A percentile compares a stretch with the other conserved stretches of the same genome.
phyloP scores from a whole-genome alignment of 2,329 filamentous ascomycete genomes.

The Macroventuria anomochaeta region DNA sequence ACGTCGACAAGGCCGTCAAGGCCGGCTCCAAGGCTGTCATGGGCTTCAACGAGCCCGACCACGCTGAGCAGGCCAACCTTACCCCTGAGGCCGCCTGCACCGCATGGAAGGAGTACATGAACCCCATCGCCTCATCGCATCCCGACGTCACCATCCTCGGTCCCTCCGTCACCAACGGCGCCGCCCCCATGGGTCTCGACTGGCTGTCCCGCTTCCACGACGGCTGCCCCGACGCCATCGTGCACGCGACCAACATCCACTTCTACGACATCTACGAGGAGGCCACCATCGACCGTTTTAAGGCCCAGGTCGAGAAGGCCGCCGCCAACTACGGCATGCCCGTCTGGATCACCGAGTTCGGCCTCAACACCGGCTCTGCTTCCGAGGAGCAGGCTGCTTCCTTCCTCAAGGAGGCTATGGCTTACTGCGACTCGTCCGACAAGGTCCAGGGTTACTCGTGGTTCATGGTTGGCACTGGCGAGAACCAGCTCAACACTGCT shows the following conservation, averaged over 20 bases:
- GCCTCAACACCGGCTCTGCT: constrained; percentile 40
- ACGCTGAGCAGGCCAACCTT: constrained; percentile 43
- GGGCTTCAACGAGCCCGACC: constrained; percentile 51
- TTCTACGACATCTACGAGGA: constrained; percentile 47
- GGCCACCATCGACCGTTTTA: constrained; percentile 44
- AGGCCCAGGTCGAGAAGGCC: constrained; percentile 49
- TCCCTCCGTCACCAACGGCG: constrained; percentile 43
- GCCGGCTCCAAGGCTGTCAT: constrained; percentile 46
- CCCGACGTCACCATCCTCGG: constrained; percentile 43
- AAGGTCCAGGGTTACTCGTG: constrained; percentile 47
- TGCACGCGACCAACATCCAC: constrained; percentile 49
- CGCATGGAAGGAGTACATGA: constrained; percentile 43
- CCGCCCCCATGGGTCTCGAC: constrained; percentile 33
- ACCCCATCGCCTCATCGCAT: constrained; percentile 37
- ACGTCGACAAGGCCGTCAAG: constrained; percentile 51
- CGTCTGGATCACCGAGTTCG: constrained; percentile 51
- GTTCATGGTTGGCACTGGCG: constrained; percentile 46
- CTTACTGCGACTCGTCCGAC: constrained; percentile 42
- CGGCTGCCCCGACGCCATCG: constrained; percentile 43
- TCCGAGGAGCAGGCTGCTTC: constrained; percentile 35
- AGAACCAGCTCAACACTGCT: constrained; percentile 38
- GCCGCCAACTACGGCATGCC: constrained; percentile 35
- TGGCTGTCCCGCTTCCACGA: constrained; percentile 45
- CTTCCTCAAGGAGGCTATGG: constrained; percentile 46
- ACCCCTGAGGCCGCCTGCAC: constrained; percentile 40